Base-by-base conservation (phyloP, 169 alveolate species). In the Eimeria sp. region DNA sequence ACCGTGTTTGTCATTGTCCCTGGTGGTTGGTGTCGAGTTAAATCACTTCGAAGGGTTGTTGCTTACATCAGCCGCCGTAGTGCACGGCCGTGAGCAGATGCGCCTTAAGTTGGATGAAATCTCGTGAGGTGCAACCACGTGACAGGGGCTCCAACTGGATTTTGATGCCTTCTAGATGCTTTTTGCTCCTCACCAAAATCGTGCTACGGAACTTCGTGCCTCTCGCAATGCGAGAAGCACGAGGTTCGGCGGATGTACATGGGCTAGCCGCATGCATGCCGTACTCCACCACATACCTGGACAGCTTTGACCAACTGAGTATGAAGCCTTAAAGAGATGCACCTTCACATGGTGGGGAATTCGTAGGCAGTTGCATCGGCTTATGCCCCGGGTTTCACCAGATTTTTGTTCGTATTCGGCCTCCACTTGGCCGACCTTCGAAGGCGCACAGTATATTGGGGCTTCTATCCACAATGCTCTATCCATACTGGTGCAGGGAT, bases 401-500 rank as follows among this genome's bases (percentile, higher is more conserved):
- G 34, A 73, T 73, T n/a, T 5, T 9, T 34, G 0, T 34, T 6
- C 82, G 34, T 11, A 14, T 14, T 27, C 82, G 30, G 54, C 54
- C 27, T 11, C 78, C 11, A 45, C 13, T 30, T 9, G 22, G 6
- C 25, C 80, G 1, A 30, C 25, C 43, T 76, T 58, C 22, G 61
- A 45, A 76, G 63, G 4, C 4, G 63, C 20, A 7, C 43, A 45
- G 22, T 63, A 47, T 40, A 45, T 7, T 20, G 18, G 4, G 43
- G 43, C 20, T 22, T 49, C 13, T 27, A 10, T 18, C 16, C 54
- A 73, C 83, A 14, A 3, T 20, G 30, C 9, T 78, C 34, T 63
- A 18, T 63, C 73, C 20, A 30, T 61, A 27, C 40, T 63, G 61
- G 25, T 61, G 83, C 93, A 87, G 93, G 57, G 30, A n/a, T 61